Conservation (phyloP, 2,329 filamentous ascomycete species). For the Nothophoma quercina region DNA sequence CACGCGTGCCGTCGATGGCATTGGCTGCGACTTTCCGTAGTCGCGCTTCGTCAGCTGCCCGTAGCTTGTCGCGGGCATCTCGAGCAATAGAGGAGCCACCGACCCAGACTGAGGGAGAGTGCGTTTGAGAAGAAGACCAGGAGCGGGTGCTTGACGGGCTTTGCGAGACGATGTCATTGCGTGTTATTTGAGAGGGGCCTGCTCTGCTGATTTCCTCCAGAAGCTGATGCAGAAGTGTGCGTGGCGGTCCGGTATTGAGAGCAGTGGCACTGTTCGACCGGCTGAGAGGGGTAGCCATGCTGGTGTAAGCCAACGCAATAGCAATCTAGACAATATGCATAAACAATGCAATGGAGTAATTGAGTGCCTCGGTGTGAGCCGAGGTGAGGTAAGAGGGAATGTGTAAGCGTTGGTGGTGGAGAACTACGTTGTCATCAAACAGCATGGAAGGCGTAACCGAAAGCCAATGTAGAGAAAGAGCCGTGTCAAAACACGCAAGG, state of each 20-base stretch:
- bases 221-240: conserved; percentile 34
- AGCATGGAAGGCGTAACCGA: conserved; percentile 3
- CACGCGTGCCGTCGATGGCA: neutral
- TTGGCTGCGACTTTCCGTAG: conserved; percentile 2
- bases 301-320: conserved; percentile 26
- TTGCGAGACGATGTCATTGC: neutral
- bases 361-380: neutral
- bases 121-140: conserved; percentile 2
- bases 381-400: conserved; percentile 16
- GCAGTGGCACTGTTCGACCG: conserved; percentile 11
- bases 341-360: conserved; percentile 29
- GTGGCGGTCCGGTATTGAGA: conserved; percentile 20
- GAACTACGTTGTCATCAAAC: neutral
- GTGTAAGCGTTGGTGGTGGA: neutral
- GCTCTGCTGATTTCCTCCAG: conserved; percentile 37
- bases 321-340: conserved; percentile 13
- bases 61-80: conserved; percentile 34
- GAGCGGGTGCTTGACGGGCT: neutral
- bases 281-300: conserved; percentile 37
- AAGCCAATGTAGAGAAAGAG: neutral
- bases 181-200: neutral
- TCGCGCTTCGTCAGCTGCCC: conserved; percentile 35
- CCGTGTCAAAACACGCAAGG: neutral
- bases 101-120: conserved; percentile 26
- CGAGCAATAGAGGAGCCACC: conserved; percentile 27